A percentile compares a stretch with the other conserved stretches of the same genome.
Evolutionary conservation across 2,329 filamentous ascomycete genomes (phyloP).

Genomic region (Verticillium isaacii): DNA sequence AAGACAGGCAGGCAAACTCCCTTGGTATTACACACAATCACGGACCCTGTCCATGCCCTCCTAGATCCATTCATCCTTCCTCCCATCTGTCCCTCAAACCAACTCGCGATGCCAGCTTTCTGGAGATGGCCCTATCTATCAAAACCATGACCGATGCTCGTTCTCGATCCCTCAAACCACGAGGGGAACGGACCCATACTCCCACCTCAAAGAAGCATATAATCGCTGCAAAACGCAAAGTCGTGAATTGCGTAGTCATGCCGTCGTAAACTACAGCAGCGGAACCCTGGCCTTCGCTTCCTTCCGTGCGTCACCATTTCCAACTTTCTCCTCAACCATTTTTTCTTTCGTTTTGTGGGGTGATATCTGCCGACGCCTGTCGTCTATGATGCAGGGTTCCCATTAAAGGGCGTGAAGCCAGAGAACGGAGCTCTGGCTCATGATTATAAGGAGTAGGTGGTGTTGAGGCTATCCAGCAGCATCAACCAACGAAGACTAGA

Average conservation of each 20-base stretch:
- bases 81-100: background rate
- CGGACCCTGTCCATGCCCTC: background rate
- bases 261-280: constrained; percentile 1
- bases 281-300: background rate
- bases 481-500: background rate
- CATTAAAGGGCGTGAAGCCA: background rate
- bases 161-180: background rate
- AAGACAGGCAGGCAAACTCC: background rate
- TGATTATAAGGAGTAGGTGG: background rate
- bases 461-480: background rate
- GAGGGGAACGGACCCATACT: background rate
- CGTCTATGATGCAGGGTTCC: background rate
- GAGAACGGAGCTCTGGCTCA: background rate
- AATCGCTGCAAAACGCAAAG: constrained; percentile 4
- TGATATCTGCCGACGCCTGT: background rate
- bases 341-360: background rate
- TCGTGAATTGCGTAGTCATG: constrained; percentile 4
- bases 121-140: background rate
- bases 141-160: background rate
- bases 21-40: background rate
- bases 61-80: background rate
- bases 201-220: background rate
- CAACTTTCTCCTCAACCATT: background rate
- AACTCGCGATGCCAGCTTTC: background rate
- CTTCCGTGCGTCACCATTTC: background rate